Evolutionary conservation across 164 flowering plant genomes (phyloP).

Genomic region (Magnolia changhungtana): DNA sequence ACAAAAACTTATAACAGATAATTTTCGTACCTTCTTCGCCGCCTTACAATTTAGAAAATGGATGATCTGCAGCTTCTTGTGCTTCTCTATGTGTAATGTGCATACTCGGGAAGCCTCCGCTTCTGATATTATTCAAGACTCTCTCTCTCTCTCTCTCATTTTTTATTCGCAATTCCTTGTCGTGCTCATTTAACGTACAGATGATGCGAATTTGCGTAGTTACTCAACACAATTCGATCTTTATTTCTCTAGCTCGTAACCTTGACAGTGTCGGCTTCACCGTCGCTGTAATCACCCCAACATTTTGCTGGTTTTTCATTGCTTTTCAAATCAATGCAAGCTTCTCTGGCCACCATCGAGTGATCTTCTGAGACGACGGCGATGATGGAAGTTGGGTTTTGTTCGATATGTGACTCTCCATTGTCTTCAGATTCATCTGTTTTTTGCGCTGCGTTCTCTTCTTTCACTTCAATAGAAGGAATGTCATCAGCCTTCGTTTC

Average conservation of each 20-base stretch:
- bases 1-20: too few species aligned
- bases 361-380: slow-evolving; percentile 10
- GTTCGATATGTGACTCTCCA: slow-evolving; percentile 23
- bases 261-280: slow-evolving; percentile 60
- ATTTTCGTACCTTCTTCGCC: not conserved
- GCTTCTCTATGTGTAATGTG: too few species aligned
- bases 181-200: not conserved
- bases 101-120: too few species aligned
- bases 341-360: slow-evolving; percentile 19
- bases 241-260: slow-evolving; percentile 32
- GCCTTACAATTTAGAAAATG: not conserved
- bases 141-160: not conserved
- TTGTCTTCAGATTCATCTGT: slow-evolving; percentile 21
- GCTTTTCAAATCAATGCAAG: slow-evolving; percentile 9
- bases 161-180: not conserved
- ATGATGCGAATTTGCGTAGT: not conserved
- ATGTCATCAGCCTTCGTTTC: slow-evolving; percentile 16
- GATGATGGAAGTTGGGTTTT: slow-evolving; percentile 17
- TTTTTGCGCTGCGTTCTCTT: slow-evolving; percentile 16
- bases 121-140: too few species aligned
- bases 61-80: not conserved
- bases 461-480: slow-evolving; percentile 11
- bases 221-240: not conserved
- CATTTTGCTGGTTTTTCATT: slow-evolving; percentile 48
- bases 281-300: slow-evolving; percentile 87